Conservation (phyloP, 2,329 filamentous ascomycete genomes). For the Epichloe scottii region DNA sequence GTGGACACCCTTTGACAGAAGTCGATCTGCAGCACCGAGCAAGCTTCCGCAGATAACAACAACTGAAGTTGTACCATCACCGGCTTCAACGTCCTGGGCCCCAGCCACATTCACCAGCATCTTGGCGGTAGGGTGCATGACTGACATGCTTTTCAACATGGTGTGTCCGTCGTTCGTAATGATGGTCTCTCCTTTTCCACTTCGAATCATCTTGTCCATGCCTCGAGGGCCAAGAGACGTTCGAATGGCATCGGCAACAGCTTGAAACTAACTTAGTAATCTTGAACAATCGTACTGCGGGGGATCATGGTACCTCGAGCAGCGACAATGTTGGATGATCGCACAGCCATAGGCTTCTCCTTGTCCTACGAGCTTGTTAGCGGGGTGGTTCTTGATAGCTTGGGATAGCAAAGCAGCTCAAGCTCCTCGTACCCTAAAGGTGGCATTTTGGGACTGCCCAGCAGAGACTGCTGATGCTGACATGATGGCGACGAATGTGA, state of each 20-base stretch:
- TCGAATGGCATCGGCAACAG: conserved; percentile 93
- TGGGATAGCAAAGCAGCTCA: conserved; percentile 7
- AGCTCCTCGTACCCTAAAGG: conserved; percentile 40
- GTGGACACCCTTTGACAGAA: conserved; percentile 89
- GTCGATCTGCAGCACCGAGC: conserved; percentile 80
- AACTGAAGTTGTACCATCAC: conserved; percentile 95
- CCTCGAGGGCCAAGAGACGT: conserved; percentile 92
- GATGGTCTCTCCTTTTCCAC: conserved; percentile 89
- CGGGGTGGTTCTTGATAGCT: conserved; percentile 22
- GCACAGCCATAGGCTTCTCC: conserved; percentile 97
- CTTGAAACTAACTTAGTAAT: conserved; percentile 29
- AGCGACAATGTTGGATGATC: conserved; percentile 92
- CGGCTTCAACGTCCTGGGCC: conserved; percentile 95
- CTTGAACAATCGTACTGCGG: neutral
- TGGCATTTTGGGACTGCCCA: conserved; percentile 35
- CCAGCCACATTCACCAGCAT: conserved; percentile 97
- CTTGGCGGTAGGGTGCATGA: conserved; percentile 98
- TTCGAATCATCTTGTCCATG: conserved; percentile 99
- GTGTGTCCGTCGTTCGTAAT: conserved; percentile 99
- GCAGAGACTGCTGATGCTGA: conserved; percentile 28
- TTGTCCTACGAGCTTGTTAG: conserved; percentile 50
- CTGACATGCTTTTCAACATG: conserved; percentile 97
- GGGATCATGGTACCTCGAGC: conserved; percentile 61
- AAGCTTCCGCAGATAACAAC: conserved; percentile 96
- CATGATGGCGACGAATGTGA: conserved; percentile 31